A percentile compares a stretch with the other conserved stretches of the same genome.
These are phyloP conservation scores for Microbotryum lychnidis-dioicae DNA, from an alignment of 1,284 basidiomycete genomes.

Conservation along the genomic window DNA sequence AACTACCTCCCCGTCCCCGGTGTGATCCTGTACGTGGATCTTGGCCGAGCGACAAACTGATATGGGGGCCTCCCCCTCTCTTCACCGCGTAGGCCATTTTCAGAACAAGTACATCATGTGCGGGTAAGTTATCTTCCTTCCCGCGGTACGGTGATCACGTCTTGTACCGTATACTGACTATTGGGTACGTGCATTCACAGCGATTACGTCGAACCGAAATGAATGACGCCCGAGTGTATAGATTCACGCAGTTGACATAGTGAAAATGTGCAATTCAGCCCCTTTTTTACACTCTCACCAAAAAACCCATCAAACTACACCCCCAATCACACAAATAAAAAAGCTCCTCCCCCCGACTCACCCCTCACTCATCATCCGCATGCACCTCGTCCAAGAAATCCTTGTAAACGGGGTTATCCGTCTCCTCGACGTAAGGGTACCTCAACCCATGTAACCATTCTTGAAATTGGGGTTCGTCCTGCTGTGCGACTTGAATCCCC, in stretches of 20 bases:
- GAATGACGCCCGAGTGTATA: background rate
- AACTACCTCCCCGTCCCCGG: too few species aligned
- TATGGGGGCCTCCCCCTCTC: background rate
- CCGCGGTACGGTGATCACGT: too few species aligned
- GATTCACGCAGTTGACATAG: too few species aligned
- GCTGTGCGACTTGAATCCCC: constrained; percentile 79
- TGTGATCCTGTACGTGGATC: too few species aligned
- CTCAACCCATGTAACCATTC: constrained; percentile 67
- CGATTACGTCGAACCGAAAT: constrained; percentile 5
- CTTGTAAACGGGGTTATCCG: constrained; percentile 75
- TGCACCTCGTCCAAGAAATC: constrained; percentile 50
- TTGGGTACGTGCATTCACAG: background rate
- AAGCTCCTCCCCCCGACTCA: background rate
- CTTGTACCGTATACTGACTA: too few species aligned
- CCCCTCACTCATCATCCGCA: constrained; percentile 1
- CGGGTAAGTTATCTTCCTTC: background rate
- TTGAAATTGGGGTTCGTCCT: constrained; percentile 59
- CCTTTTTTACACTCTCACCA: too few species aligned
- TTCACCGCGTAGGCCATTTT: constrained; percentile 13
- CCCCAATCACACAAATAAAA: too few species aligned
- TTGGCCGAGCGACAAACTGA: background rate
- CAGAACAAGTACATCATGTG: constrained; percentile 29
- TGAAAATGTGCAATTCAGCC: too few species aligned
- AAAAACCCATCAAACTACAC: too few species aligned
- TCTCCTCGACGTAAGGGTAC: constrained; percentile 89